phyloP scores from a whole-genome alignment of 352 stramenopile species.

The Elongisporangium prolatum region DNA sequence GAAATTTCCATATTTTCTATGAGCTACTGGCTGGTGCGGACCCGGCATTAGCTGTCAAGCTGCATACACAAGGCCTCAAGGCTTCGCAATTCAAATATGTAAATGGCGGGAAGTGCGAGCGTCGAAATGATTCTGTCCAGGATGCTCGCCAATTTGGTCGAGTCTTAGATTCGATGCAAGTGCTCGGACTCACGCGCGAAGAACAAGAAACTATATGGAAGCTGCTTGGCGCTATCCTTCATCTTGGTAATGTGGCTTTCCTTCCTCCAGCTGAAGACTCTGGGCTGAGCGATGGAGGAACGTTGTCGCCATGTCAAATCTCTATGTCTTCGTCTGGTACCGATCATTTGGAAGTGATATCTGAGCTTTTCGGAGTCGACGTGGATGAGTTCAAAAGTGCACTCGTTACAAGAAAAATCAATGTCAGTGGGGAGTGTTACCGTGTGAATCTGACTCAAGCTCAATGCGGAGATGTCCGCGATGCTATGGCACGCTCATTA shows the following conservation, averaged over 20 bases:
- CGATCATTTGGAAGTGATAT: constrained; percentile 37
- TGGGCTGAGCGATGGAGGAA: not conserved
- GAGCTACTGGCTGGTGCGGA: constrained; percentile 58
- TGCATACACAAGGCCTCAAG: constrained; percentile 31
- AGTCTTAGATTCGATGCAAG: constrained; percentile 62
- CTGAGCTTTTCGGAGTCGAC: constrained; percentile 40
- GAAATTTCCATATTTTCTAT: constrained; percentile 85
- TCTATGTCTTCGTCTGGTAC: not conserved
- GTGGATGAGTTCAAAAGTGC: constrained; percentile 40
- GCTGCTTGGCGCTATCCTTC: constrained; percentile 65
- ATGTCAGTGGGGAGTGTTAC: constrained; percentile 60
- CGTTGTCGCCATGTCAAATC: not conserved
- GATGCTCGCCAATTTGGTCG: constrained; percentile 61
- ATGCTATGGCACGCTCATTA: constrained; percentile 70
- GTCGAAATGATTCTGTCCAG: constrained; percentile 55
- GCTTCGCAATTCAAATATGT: constrained; percentile 63
- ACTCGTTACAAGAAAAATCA: constrained; percentile 66
- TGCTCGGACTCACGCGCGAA: constrained; percentile 58
- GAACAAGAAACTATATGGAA: constrained; percentile 69
- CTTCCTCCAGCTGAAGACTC: constrained; percentile 47
- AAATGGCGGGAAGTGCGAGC: constrained; percentile 59
- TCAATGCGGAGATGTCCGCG: constrained; percentile 61
- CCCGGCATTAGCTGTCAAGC: constrained; percentile 31
- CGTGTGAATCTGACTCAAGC: constrained; percentile 59
- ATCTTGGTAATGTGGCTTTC: constrained; percentile 82